Percentiles rank a stretch among this genome's conserved stretches.
phyloP scores from a whole-genome alignment of 1,139 yeast species.

The Saccharomyces hybrid region DNA sequence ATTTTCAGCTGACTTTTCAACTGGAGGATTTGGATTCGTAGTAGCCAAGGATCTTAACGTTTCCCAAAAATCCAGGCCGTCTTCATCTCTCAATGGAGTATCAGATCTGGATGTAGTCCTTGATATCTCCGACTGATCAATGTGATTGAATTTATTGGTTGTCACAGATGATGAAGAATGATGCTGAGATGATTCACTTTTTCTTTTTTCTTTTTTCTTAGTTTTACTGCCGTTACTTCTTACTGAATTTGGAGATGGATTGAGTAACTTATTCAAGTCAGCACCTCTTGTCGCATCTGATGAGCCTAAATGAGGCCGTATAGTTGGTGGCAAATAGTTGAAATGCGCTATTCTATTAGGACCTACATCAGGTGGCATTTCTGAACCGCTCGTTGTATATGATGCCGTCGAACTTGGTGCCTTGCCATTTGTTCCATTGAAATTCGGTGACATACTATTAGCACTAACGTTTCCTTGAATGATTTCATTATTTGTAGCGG shows the following conservation, averaged over 20 bases:
- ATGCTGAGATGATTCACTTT: constrained; percentile 4
- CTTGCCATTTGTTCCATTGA: background rate
- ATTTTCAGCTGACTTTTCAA: constrained; percentile 7
- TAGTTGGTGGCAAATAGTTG: constrained; percentile 62
- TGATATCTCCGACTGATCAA: background rate
- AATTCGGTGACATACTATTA: constrained; percentile 1
- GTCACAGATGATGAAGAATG: background rate
- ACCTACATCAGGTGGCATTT: constrained; percentile 44
- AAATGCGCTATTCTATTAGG: constrained; percentile 59
- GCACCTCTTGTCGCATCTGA: constrained; percentile 39
- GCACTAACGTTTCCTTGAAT: background rate
- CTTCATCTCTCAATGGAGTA: constrained; percentile 34
- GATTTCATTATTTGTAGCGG: background rate
- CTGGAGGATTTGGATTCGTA: constrained; percentile 16
- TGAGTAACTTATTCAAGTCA: constrained; percentile 39
- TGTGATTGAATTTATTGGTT: background rate
- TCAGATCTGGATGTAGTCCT: constrained; percentile 7
- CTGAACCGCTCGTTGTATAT: constrained; percentile 36
- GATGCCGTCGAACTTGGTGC: constrained; percentile 21
- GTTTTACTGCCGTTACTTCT: constrained; percentile 1
- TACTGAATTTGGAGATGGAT: constrained; percentile 19
- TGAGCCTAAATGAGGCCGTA: constrained; percentile 60
- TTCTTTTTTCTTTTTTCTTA: constrained; percentile 10
- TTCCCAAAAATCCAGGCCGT: constrained; percentile 64
- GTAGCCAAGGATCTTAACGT: constrained; percentile 46